Evolutionary conservation across 805 yeast species (phyloP).

Genomic region (Cyberlindnera japonica): DNA sequence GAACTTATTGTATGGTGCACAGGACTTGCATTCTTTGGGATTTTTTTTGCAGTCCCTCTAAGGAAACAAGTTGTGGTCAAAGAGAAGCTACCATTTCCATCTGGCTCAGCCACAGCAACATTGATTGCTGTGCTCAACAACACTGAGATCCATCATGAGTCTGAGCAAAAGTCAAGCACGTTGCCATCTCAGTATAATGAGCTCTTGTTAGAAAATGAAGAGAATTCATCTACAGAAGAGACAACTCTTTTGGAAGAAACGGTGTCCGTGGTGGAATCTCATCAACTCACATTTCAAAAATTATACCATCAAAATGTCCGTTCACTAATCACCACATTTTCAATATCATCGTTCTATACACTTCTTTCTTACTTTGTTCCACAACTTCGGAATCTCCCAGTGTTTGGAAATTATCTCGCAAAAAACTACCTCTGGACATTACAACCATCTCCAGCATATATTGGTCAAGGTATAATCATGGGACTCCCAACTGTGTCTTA

Average conservation of each 20-base stretch:
- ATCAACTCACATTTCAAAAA: constrained; percentile 24
- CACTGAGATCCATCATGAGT: constrained; percentile 55
- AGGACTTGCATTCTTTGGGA: constrained; percentile 91
- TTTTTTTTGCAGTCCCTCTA: constrained; percentile 88
- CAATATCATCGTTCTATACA: constrained; percentile 69
- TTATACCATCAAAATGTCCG: constrained; percentile 54
- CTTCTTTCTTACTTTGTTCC: constrained; percentile 72
- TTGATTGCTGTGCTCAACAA: constrained; percentile 64
- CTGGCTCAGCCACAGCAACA: constrained; percentile 95
- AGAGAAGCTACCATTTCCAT: constrained; percentile 87
- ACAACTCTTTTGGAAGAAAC: constrained; percentile 25
- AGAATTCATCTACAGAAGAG: constrained; percentile 14
- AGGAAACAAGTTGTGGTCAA: constrained; percentile 82
- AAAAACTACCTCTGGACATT: constrained; percentile 72
- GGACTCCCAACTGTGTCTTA: constrained; percentile 87
- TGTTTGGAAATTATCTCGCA: constrained; percentile 69
- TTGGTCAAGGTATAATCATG: constrained; percentile 98
- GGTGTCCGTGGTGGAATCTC: constrained; percentile 22
- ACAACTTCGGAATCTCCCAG: constrained; percentile 58
- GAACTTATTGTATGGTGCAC: constrained; percentile 77
- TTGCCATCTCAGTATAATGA: constrained; percentile 18
- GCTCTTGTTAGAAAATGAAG: constrained; percentile 17
- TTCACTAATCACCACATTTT: constrained; percentile 59
- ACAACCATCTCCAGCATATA: constrained; percentile 95
- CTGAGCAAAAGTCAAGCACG: constrained; percentile 2